Evolutionary conservation across 2,329 filamentous ascomycete genomes (phyloP).

Genomic region (Pseudogymnoascus sp.): DNA sequence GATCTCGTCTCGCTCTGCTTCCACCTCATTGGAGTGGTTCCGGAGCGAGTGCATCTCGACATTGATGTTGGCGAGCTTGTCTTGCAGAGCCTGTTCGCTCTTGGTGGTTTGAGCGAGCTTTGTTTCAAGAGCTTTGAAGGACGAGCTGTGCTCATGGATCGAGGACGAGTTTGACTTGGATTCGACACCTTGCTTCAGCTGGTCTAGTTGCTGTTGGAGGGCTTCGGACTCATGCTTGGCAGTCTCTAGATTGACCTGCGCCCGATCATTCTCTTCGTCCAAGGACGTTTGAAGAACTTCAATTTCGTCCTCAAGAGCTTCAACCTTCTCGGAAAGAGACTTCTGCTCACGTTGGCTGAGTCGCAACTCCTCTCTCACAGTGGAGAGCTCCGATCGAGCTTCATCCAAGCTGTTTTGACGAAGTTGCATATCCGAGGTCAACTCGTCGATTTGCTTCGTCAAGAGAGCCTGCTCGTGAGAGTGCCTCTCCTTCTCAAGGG

Average conservation of each 20-base stretch:
- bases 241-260: constrained; percentile 40
- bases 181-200: constrained; percentile 29
- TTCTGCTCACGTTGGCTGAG: constrained; percentile 58
- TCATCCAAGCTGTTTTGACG: constrained; percentile 60
- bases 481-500: constrained; percentile 66
- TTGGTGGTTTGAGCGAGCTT: constrained; percentile 49
- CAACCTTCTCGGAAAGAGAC: constrained; percentile 55
- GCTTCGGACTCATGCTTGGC: constrained; percentile 36
- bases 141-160: constrained; percentile 40
- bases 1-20: constrained; percentile 61
- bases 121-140: constrained; percentile 50
- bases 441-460: constrained; percentile 64
- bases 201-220: constrained; percentile 38
- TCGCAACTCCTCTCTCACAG: constrained; percentile 63
- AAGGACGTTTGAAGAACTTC: constrained; percentile 56
- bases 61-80: constrained; percentile 52
- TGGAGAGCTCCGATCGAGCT: constrained; percentile 58
- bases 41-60: constrained; percentile 54
- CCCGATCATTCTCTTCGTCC: constrained; percentile 55
- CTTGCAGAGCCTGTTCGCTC: constrained; percentile 58
- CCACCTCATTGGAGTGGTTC: constrained; percentile 48
- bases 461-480: constrained; percentile 63
- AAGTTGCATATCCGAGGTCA: constrained; percentile 63
- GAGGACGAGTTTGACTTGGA: constrained; percentile 28
- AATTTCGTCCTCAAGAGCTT: constrained; percentile 68